Conservation (phyloP, 2,329 filamentous ascomycete genomes). For the Curvularia sp. region DNA sequence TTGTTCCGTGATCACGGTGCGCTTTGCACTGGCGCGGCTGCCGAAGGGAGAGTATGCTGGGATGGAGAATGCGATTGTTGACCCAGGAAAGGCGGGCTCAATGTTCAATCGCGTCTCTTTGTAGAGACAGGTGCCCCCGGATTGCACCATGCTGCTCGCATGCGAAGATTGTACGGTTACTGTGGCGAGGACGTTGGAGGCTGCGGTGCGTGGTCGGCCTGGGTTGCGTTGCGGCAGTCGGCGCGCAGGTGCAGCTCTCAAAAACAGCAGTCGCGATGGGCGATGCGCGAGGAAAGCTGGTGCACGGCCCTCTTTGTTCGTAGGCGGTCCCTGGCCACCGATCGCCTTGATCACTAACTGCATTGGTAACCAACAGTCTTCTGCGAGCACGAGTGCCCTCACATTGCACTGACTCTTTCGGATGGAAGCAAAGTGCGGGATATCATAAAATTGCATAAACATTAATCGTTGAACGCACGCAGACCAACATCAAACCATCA, state of each 20-base stretch:
- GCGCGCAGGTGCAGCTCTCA: conserved; percentile 35
- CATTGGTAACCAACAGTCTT: not conserved
- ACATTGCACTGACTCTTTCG: not conserved
- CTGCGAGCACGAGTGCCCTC: not conserved
- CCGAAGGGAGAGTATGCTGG: conserved; percentile 45
- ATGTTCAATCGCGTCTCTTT: conserved; percentile 88
- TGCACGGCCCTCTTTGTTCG: conserved; percentile 25
- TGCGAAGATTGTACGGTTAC: conserved; percentile 42
- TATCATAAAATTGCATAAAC: conserved; percentile 12
- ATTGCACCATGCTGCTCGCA: conserved; percentile 73
- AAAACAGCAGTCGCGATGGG: conserved; percentile 45
- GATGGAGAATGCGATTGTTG: conserved; percentile 69
- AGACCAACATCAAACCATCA: conserved; percentile 18
- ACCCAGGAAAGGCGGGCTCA: conserved; percentile 72
- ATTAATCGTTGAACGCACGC: conserved; percentile 5
- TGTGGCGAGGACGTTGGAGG: conserved; percentile 10
- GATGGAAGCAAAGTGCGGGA: not conserved
- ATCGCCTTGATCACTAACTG: not conserved
- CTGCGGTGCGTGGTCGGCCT: conserved; percentile 22
- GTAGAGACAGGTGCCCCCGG: conserved; percentile 72
- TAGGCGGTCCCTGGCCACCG: conserved; percentile 1
- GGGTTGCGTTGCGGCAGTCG: conserved; percentile 25
- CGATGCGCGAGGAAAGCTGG: conserved; percentile 26
- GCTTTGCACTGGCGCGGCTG: conserved; percentile 41
- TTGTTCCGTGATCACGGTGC: conserved; percentile 48